Evolutionary conservation across 208 protist species (phyloP), one percentile per base, ranked within the genome.

Genomic region (Crithidia thermophila): DNA sequence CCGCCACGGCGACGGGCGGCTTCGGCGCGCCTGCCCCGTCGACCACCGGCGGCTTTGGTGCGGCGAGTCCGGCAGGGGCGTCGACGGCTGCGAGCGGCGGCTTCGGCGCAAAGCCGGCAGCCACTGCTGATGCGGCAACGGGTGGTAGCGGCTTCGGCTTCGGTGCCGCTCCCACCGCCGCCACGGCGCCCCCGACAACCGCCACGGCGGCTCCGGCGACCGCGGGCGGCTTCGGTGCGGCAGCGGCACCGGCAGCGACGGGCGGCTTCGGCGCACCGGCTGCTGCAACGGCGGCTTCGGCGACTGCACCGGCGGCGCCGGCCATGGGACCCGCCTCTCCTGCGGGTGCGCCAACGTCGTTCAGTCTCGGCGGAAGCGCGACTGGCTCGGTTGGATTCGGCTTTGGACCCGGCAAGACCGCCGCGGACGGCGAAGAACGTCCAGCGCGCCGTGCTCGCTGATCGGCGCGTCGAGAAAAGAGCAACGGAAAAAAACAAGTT

Each of bases 391-490:
- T 30, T 43, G 60, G 67, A 10, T 77, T 77, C 45, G 63, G 75
- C 6, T 21, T 23, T 28, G 60, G 61, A 7, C 61, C 49, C 13
- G 67, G 62, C 43, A 71, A 64, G 59, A 62, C 72, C 18, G 28
- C 50, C 10, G 63, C 43, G 7, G 45, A 33, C 49, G 40, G 40
- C 5, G 66, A 50, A 14, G 67, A 68, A 51, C 66, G 72, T 5
- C 46, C 68, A 31, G 21, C 59, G 28, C 37, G 65, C 13, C 65
- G 61, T 6, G 4, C 76, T 18, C 64, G 62, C 27, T 81, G 43
- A 40, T 43, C 11, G 0, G 8, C 23, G 8, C 18, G 18, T 39
- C 31, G 42, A 4, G 16, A 50, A 50, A 46, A 11, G 5, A 18
- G 39, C 13, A n/a, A 49, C 43, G 16, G 20, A n/a, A 49, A n/a